Base-by-base conservation (phyloP, 257 asterid species). In the Penstemon eatonii region DNA sequence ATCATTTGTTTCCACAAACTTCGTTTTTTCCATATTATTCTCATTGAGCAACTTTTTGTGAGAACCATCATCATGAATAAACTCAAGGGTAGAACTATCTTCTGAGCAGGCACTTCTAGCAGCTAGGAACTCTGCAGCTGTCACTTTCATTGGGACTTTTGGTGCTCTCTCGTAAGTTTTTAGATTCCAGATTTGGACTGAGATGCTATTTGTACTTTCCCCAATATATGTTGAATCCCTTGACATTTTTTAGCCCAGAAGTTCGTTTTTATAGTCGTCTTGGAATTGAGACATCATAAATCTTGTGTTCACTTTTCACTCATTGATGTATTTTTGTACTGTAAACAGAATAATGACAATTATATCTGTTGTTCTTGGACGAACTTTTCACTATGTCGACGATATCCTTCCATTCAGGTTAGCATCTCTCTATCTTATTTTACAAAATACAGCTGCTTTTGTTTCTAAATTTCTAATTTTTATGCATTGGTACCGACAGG, bases 331-430 rank as follows among this genome's bases (percentile, higher is more conserved):
- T 55, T 36, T 40, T 53, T 71, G 71, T 63, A 60, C 47, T 51
- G 58, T 75, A 77, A 63, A 55, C 87, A 90, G 99, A 81, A 79
- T 86, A 43, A 93, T 93, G 97, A 90, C 99, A 7, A 52, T 87
- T 75, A 93, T 93, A 63, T 93, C 97, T 0, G 97, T 90, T 8
- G 75, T 82, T 76, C 85, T 93, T 61, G 99, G 99, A 72, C 84
- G 99, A 72, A 93, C 96, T 55, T 93, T 90, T 78, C 99, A 93
- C 83, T 93, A 87, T 73, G 92, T 93, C 0, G 99, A 93, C 19
- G 95, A 67, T 36, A 55, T 93, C 82, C 89, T 93, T 53, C 97
- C 97, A 7, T 90, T 90, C 96, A 90, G 97, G 97, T 88, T 52
- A 19, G 47, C 59, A 8, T 46, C 52, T 54, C 56, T n/a, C 47